Conservation (phyloP, 495 filamentous ascomycete species). For the Parathielavia hyrcaniae region DNA sequence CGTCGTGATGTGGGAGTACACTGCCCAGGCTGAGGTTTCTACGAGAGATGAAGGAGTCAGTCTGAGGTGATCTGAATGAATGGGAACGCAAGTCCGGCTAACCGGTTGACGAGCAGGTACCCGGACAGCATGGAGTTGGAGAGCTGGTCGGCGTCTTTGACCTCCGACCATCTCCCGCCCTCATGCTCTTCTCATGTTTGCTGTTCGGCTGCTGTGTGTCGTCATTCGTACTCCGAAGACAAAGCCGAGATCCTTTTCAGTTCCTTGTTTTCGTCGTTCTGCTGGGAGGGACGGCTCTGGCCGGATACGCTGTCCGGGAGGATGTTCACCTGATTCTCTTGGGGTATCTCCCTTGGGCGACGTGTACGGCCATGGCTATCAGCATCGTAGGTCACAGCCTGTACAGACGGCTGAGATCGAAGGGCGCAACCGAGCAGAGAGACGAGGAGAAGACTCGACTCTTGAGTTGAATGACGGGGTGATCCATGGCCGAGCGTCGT, state of each 20-base stretch:
- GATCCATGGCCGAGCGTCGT: not conserved
- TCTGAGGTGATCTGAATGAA: not conserved
- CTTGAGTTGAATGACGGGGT: constrained; percentile 4
- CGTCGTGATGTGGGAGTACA: constrained; percentile 26
- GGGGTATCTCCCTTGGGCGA: constrained; percentile 39
- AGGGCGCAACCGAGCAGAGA: not conserved
- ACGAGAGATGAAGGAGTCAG: constrained; percentile 11
- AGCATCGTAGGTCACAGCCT: constrained; percentile 28
- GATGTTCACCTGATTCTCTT: constrained; percentile 40
- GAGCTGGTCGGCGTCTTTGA: constrained; percentile 16
- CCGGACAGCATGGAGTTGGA: constrained; percentile 3
- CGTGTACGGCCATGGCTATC: constrained; percentile 39
- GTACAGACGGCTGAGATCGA: constrained; percentile 11
- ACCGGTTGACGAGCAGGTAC: constrained; percentile 8
- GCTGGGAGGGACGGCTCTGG: constrained; percentile 26
- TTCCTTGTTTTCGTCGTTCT: constrained; percentile 34
- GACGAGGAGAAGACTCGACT: constrained; percentile 21
- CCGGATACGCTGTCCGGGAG: constrained; percentile 30
- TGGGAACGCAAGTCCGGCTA: constrained; percentile 1
- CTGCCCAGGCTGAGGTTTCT: constrained; percentile 17
- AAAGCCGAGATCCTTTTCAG: constrained; percentile 38
- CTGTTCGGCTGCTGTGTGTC: constrained; percentile 44
- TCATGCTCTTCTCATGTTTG: constrained; percentile 43
- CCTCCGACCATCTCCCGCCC: constrained; percentile 30
- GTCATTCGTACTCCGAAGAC: constrained; percentile 39